Base-by-base conservation (phyloP, 2,329 filamentous ascomycete genomes). In the Xylaria sp. region DNA sequence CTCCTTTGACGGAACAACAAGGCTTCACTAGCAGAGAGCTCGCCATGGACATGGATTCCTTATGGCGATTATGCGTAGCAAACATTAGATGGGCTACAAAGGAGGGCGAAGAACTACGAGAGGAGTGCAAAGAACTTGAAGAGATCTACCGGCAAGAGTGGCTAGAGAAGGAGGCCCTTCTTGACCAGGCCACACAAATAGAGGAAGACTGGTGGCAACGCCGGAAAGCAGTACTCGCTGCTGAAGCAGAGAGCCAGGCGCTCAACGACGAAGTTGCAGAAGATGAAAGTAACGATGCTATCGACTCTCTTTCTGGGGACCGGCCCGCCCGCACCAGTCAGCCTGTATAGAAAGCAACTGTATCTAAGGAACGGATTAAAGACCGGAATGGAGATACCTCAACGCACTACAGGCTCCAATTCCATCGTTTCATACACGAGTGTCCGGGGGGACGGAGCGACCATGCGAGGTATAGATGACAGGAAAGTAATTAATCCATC, bases 101-200 rank as follows among this genome's bases (percentile, higher is more conserved):
- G 69, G 90, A 94, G 61, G 84, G 85, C 66, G 89, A 92, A 62
- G 80, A 84, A 48, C 83, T 96, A 60, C 87, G 86, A 74, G 84
- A 83, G 64, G 90, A 94, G 78, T 89, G 90, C 73, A 89, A 90
- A 72, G 82, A 83, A 52, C 86, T 91, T 79, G 92, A 95, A 78
- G 87, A 88, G 44, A 76, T 85, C 13, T 90, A 91, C 79, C 88
- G 88, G 78, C 85, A 89, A 70, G 92, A 94, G 77, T 96, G 93
- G 93, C 82, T 89, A 15, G 89, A 92, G 80, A 95, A 95, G 80
- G 92, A 96, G 80, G 86, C 93, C 37, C 80, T 95, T 20, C 80
- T 96, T n/a, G 88, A 93, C 66, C 92, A 94, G 76, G 86, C 91
- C 39, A 86, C 93, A 73, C 81, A 86, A 75, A 86, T 84, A 75